These are phyloP conservation scores for Leccinum arenicola DNA, from an alignment of 768 basidiomycete genomes.

Conservation along the genomic window DNA sequence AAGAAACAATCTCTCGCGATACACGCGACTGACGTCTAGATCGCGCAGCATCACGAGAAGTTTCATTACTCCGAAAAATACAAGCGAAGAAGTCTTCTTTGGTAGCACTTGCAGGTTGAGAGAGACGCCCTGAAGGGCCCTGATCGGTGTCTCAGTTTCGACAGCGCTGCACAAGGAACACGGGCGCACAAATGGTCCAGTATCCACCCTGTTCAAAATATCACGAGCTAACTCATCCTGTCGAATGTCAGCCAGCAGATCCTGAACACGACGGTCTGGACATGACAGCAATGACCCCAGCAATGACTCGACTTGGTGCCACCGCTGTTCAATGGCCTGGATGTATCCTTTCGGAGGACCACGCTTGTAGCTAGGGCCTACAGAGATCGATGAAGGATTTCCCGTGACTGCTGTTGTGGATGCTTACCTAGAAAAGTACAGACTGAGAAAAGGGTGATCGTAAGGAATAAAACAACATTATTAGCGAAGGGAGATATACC, in stretches of 20 bases:
- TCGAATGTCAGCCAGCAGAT: slow-evolving; percentile 58
- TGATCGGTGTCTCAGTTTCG: slow-evolving; percentile 28
- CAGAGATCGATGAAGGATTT: slow-evolving; percentile 1
- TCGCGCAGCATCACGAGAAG: slow-evolving; percentile 52
- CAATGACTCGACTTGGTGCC: slow-evolving; percentile 92
- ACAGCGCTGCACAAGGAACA: not conserved
- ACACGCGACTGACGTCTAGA: slow-evolving; percentile 72
- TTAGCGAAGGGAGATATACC: slow-evolving; percentile 33
- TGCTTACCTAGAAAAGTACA: slow-evolving; percentile 63
- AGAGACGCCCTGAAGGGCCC: slow-evolving; percentile 68
- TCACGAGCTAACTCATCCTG: slow-evolving; percentile 76
- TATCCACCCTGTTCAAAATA: slow-evolving; percentile 72
- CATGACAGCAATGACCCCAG: slow-evolving; percentile 79
- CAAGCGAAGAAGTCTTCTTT: slow-evolving; percentile 81
- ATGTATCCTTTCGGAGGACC: slow-evolving; percentile 91
- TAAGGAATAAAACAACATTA: slow-evolving; percentile 9
- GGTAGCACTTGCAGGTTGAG: slow-evolving; percentile 58
- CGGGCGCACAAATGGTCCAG: slow-evolving; percentile 69
- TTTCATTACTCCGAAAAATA: slow-evolving; percentile 58
- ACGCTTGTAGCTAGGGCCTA: slow-evolving; percentile 78
- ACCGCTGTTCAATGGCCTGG: slow-evolving; percentile 86
- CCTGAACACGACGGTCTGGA: slow-evolving; percentile 60
- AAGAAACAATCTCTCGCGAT: slow-evolving; percentile 78
- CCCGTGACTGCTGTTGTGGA: not conserved
- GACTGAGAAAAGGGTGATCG: slow-evolving; percentile 35